A percentile compares a stretch with the other conserved stretches of the same genome.
Evolutionary conservation across 73 alveolate species (phyloP).

Genomic region (Blepharisma japonicum): DNA sequence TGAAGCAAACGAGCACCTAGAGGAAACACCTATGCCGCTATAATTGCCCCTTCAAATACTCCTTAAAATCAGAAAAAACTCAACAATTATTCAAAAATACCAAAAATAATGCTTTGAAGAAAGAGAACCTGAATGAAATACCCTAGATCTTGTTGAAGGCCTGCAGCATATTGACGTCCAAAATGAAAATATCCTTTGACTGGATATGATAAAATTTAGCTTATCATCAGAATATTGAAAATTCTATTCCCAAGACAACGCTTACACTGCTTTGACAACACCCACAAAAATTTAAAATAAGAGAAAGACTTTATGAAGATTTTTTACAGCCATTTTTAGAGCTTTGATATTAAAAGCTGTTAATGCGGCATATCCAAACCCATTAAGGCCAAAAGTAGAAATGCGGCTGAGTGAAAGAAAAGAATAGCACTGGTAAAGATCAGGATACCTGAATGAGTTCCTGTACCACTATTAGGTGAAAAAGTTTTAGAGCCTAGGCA

Average conservation of each 20-base stretch:
- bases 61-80: constrained; percentile 30
- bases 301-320: constrained; percentile 19
- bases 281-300: background rate
- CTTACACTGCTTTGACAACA: constrained; percentile 1
- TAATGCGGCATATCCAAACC: constrained; percentile 37
- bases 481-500: constrained; percentile 24
- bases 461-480: constrained; percentile 32
- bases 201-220: background rate
- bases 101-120: constrained; percentile 36
- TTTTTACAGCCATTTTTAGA: background rate
- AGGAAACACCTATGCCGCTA: constrained; percentile 94
- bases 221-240: background rate
- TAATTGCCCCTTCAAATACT: constrained; percentile 80
- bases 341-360: constrained; percentile 38
- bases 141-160: constrained; percentile 74
- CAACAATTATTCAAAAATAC: background rate
- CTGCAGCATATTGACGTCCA: constrained; percentile 72
- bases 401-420: constrained; percentile 22
- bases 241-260: background rate
- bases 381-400: background rate
- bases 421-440: constrained; percentile 58
- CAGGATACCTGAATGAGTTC: constrained; percentile 34
- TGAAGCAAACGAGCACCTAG: constrained; percentile 90
- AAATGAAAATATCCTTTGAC: constrained; percentile 55
- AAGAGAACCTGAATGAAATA: constrained; percentile 45